Percentiles rank a stretch among this genome's conserved stretches.
Conservation (phyloP, 2,329 filamentous ascomycete species). For the Acephala macrosclerotiorum region DNA sequence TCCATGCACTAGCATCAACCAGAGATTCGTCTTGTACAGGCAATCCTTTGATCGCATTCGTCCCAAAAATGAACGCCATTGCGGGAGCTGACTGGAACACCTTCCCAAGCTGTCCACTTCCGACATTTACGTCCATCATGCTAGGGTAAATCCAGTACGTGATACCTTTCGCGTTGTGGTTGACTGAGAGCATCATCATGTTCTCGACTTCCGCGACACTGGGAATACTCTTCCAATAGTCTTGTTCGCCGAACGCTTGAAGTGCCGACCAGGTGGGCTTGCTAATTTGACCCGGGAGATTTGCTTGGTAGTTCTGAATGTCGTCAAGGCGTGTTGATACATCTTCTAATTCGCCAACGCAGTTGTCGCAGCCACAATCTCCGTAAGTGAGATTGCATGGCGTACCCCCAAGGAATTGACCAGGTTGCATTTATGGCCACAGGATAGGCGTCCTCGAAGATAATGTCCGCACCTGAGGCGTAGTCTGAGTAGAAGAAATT, state of each 20-base stretch:
- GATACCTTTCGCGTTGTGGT: slow-evolving; percentile 58
- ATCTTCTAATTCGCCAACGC: slow-evolving; percentile 51
- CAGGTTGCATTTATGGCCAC: slow-evolving; percentile 55
- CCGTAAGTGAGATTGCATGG: slow-evolving; percentile 59
- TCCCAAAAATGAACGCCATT: slow-evolving; percentile 47
- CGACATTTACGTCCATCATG: slow-evolving; percentile 30
- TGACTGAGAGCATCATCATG: slow-evolving; percentile 56
- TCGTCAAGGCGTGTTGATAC: slow-evolving; percentile 52
- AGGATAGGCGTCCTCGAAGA: slow-evolving; percentile 59
- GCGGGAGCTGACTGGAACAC: slow-evolving; percentile 47
- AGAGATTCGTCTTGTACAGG: slow-evolving; percentile 18
- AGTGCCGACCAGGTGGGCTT: slow-evolving; percentile 58
- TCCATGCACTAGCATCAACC: slow-evolving; percentile 52
- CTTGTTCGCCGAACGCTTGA: slow-evolving; percentile 56
- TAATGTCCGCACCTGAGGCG: slow-evolving; percentile 56
- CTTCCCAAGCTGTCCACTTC: slow-evolving; percentile 48
- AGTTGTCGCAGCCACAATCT: slow-evolving; percentile 59
- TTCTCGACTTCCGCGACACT: slow-evolving; percentile 53
- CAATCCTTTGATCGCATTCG: slow-evolving; percentile 34
- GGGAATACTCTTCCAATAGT: slow-evolving; percentile 56
- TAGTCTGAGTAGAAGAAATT: slow-evolving; percentile 61
- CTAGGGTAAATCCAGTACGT: slow-evolving; percentile 56
- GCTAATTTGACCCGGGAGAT: slow-evolving; percentile 43
- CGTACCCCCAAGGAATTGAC: slow-evolving; percentile 53
- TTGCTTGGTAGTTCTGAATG: slow-evolving; percentile 48